A percentile compares a stretch with the other conserved stretches of the same genome.
phyloP scores from a whole-genome alignment of 768 basidiomycete species.

The Amyloporia xantha region DNA sequence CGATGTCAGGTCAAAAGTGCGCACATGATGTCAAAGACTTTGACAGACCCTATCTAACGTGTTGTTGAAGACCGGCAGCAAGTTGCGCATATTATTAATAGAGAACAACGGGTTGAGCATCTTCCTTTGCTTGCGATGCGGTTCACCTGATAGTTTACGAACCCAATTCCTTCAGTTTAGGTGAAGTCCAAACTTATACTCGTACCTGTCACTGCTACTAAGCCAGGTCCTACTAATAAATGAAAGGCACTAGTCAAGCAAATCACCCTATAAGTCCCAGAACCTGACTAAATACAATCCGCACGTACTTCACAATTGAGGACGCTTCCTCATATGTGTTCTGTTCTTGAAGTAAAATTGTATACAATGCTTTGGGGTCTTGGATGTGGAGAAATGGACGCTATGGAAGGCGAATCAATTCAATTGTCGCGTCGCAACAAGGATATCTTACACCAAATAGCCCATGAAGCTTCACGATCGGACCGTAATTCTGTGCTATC shows the following conservation, averaged over 20 bases:
- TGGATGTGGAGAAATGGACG: constrained; percentile 32
- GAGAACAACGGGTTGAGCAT: constrained; percentile 16
- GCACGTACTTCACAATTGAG: too few relatives aligned
- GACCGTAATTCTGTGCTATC: constrained; percentile 13
- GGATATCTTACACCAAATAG: constrained; percentile 14
- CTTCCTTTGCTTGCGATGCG: constrained; percentile 25
- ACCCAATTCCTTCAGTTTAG: neutral
- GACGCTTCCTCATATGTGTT: too few relatives aligned
- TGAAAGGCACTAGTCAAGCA: constrained; percentile 12
- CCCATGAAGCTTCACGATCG: constrained; percentile 12
- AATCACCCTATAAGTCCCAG: constrained; percentile 6
- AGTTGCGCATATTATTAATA: constrained; percentile 15
- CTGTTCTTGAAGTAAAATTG: constrained; percentile 38
- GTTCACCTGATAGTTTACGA: constrained; percentile 5
- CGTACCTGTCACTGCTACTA: constrained; percentile 22
- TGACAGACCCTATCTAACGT: constrained; percentile 12
- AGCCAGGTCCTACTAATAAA: constrained; percentile 33
- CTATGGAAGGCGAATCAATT: neutral
- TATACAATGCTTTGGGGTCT: constrained; percentile 40
- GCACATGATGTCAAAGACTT: neutral
- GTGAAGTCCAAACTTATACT: neutral
- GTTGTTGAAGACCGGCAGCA: constrained; percentile 12
- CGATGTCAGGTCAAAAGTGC: neutral
- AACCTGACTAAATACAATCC: too few relatives aligned
- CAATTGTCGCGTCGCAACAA: neutral